Evolutionary conservation across 164 flowering plant genomes (phyloP), one percentile per base, ranked within the genome.

Genomic region (Magnolia kwangsiensis): DNA sequence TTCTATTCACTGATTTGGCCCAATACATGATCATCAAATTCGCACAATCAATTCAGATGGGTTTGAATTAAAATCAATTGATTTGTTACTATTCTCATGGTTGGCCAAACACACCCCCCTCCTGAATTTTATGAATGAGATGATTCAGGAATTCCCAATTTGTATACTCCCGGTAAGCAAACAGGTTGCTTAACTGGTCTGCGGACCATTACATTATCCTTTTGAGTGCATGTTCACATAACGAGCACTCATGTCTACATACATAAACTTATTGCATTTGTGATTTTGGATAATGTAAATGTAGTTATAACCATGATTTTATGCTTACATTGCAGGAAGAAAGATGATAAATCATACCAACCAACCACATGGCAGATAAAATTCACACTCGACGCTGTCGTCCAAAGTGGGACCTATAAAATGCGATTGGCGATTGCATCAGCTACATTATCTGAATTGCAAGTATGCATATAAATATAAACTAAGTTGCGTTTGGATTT

Each of bases 331-430:
- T 64, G 67, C 67, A 64, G 67, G 67, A 64, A 64, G 67, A 21
- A 8, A 64, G 67, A n/a, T 19, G 18, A 64, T 21, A 64, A 64
- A 11, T 10, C 67, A 21, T 64, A 64, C 23, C 67, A 19, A 64
- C 21, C 67, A 64, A 64, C 67, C n/a, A 64, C 67, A 64, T 64
- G 67, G 67, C 67, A 64, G 18, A 55, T 55, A 55, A 10, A 55
- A 55, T 55, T 55, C 61, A 16, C 13, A 55, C 61, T 55, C 18
- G 61, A 55, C 0, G 18, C 16, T 16, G 61, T 55, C 2, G 58
- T 66, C 66, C 76, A 73, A 71, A 72, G 18, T 4, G 82, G 82
- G 51, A 76, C 81, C 4, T 83, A 81, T 69, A 80, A 64, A 55
- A 63, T 55, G 61, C 13, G 61, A 55, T 10, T 55, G 18, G 61